Conservation (phyloP, 805 yeast genomes). For the Sugiyamaella americana region DNA sequence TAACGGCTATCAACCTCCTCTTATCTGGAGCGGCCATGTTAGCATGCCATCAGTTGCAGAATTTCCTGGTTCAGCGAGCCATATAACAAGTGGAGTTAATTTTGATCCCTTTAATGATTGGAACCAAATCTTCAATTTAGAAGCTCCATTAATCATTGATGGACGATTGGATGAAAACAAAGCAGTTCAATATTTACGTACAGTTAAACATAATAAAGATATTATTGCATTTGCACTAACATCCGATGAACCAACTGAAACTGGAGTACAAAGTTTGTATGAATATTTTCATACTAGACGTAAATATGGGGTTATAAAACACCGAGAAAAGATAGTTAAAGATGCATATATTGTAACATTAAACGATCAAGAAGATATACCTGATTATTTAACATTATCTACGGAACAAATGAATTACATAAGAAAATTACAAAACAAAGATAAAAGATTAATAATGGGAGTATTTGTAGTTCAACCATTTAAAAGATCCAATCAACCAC, state of each 20-base stretch:
- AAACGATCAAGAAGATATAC: conserved; percentile 20
- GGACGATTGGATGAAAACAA: conserved; percentile 53
- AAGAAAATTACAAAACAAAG: neutral
- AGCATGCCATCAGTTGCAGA: conserved; percentile 42
- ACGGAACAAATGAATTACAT: conserved; percentile 2
- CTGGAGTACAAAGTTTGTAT: conserved; percentile 26
- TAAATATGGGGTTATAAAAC: conserved; percentile 57
- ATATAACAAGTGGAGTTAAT: conserved; percentile 31
- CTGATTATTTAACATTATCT: conserved; percentile 18
- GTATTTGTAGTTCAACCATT: conserved; percentile 15
- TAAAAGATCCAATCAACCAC: neutral
- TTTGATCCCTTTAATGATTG: conserved; percentile 18
- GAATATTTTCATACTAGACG: conserved; percentile 42
- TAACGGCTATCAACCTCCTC: conserved; percentile 1
- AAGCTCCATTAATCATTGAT: conserved; percentile 41
- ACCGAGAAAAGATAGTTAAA: conserved; percentile 45
- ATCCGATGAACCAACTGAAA: conserved; percentile 26
- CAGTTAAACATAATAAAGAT: conserved; percentile 42
- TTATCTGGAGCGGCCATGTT: conserved; percentile 33
- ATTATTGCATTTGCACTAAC: conserved; percentile 45
- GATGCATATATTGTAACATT: conserved; percentile 57
- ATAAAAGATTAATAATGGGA: conserved; percentile 11
- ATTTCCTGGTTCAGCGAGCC: conserved; percentile 38
- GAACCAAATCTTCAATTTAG: conserved; percentile 21
- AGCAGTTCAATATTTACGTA: conserved; percentile 53